A percentile compares a stretch with the other conserved stretches of the same genome.
These are phyloP conservation scores for Dendrocalamus sinicus DNA, from an alignment of 176 grass and related monocot species.

Conservation along the genomic window DNA sequence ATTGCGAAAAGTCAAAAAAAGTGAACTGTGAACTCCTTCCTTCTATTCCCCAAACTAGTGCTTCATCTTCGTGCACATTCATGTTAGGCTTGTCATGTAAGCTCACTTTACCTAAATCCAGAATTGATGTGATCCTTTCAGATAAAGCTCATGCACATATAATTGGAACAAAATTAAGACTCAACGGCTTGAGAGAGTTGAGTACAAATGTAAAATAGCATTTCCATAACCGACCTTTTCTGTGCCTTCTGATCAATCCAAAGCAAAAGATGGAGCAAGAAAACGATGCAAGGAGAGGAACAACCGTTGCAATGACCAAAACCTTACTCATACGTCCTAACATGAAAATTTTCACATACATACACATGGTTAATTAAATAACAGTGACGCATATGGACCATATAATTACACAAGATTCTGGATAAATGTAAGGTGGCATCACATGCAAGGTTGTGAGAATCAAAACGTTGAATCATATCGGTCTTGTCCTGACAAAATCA, in stretches of 20 bases:
- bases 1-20: not conserved
- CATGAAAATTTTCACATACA: not conserved
- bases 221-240: slow-evolving; percentile 17
- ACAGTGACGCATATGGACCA: not conserved
- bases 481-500: too few relatives aligned
- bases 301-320: not conserved
- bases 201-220: not conserved
- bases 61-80: slow-evolving; percentile 9
- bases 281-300: slow-evolving; percentile 15
- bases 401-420: not conserved
- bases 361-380: not conserved
- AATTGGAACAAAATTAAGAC: not conserved
- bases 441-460: not conserved
- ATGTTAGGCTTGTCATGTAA: not conserved
- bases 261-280: slow-evolving; percentile 3
- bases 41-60: not conserved
- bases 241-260: slow-evolving; percentile 2
- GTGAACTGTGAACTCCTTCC: not conserved
- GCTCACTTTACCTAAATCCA: not conserved
- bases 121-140: not conserved
- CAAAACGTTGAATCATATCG: too few relatives aligned
- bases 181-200: not conserved
- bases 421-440: not conserved
- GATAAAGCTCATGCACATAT: not conserved
- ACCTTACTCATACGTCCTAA: slow-evolving; percentile 1